Evolutionary conservation across 805 yeast species (phyloP), one percentile per base, ranked within the genome.

Genomic region (Starmerella etchellsii): DNA sequence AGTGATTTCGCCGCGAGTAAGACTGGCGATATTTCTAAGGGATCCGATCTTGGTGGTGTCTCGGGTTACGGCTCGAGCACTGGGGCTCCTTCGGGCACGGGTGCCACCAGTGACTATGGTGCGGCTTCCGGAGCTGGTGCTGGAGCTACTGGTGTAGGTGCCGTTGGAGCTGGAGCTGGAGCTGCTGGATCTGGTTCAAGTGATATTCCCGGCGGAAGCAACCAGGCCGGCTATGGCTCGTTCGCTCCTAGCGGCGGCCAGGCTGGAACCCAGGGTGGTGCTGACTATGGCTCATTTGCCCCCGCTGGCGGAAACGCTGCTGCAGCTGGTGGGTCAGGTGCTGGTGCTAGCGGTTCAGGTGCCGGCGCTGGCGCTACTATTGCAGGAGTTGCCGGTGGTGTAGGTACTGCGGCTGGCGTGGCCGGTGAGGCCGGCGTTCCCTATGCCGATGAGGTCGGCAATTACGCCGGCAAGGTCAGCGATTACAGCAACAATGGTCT

Each of bases 341-440:
- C 13, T 9, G 27, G 11, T 13, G 27, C 11, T 25, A 25, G 27
- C 27, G 27, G 27, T 25, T 9, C 27, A 25, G 27, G 27, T n/a
- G n/a, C n/a, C n/a, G 10, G 32, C 15, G 23, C 34, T 9, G 9
- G 10, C 25, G 37, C 16, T 15, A 29, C 31, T 22, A 39, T 34
- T n/a, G 23, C 24, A 5, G 47, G 32, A 7, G 37, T 31, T 11
- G 37, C 27, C 11, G 48, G 48, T 14, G 47, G 44, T 2, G 22
- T 37, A 14, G 42, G 43, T 11, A 43, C 41, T 14, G 28, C 22
- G 3, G 42, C 27, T 4, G 47, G 47, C 9, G 18, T 37, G 5
- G 47, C 44, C 9, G 42, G 39, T 9, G 41, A 29, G 10, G 44
- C 42, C 14, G 47, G 47, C 22, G 20, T 36, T 5, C 41, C 40